Evolutionary conservation across 352 stramenopile species (phyloP).

Genomic region (Globisporangium alternatum): DNA sequence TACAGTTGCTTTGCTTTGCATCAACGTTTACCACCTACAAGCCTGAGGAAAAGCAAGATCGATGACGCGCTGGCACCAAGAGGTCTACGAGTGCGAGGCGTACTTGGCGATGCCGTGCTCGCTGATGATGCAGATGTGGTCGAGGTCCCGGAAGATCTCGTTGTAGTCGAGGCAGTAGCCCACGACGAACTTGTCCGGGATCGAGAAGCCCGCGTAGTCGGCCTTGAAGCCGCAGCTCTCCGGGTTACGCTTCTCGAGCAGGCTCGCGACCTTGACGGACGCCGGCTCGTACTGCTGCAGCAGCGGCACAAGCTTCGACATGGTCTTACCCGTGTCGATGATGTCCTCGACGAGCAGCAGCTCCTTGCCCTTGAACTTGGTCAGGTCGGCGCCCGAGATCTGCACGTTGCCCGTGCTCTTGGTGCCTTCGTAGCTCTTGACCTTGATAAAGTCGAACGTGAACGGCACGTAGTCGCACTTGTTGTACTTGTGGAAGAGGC

Average conservation of each 20-base stretch:
- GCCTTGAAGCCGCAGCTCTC: constrained; percentile 88
- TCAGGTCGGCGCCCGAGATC: constrained; percentile 82
- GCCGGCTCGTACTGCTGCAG: constrained; percentile 76
- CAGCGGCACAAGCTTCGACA: constrained; percentile 88
- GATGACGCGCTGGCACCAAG: neutral
- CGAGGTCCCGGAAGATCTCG: constrained; percentile 94
- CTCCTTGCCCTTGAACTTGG: constrained; percentile 88
- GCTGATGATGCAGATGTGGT: constrained; percentile 96
- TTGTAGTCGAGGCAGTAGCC: constrained; percentile 98
- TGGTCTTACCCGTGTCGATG: constrained; percentile 96
- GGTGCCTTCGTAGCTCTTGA: constrained; percentile 94
- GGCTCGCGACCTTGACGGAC: constrained; percentile 87
- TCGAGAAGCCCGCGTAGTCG: constrained; percentile 96
- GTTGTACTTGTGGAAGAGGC: constrained; percentile 87
- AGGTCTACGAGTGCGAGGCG: constrained; percentile 40
- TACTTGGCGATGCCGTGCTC: constrained; percentile 89
- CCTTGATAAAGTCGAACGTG: constrained; percentile 93
- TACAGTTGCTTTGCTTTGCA: neutral
- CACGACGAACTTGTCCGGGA: constrained; percentile 95
- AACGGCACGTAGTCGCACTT: constrained; percentile 89
- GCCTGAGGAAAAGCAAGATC: neutral
- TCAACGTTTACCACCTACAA: neutral
- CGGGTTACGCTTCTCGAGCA: constrained; percentile 94
- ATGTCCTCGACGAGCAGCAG: constrained; percentile 97
- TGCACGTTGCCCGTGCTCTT: constrained; percentile 90